A percentile compares a stretch with the other conserved stretches of the same genome.
Conservation (phyloP, 1,284 basidiomycete genomes). For the Termitomyces sp. region DNA sequence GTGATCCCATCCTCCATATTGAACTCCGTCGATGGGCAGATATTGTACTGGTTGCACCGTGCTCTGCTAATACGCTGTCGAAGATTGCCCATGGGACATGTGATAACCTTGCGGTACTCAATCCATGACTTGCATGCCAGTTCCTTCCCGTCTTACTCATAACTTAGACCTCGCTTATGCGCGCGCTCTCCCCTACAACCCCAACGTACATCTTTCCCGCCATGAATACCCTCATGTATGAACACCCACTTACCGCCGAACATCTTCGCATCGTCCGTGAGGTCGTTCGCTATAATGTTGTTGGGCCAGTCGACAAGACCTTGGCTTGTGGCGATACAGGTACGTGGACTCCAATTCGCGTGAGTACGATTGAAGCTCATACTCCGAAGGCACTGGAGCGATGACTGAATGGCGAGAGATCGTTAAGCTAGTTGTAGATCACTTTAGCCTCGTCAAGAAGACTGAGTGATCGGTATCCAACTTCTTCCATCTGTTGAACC, state of each 20-base stretch:
- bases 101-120: constrained; percentile 81
- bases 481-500: neutral
- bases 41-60: constrained; percentile 89
- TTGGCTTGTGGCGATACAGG: constrained; percentile 94
- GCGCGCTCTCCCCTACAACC: constrained; percentile 78
- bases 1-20: constrained; percentile 94
- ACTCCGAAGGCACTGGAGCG: constrained; percentile 67
- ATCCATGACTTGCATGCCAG: neutral
- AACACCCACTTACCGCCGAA: constrained; percentile 86
- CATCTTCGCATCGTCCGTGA: constrained; percentile 73
- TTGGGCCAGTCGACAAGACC: constrained; percentile 82
- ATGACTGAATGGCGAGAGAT: constrained; percentile 93
- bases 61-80: constrained; percentile 91
- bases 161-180: constrained; percentile 79
- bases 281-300: constrained; percentile 73
- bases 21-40: constrained; percentile 97
- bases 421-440: constrained; percentile 61
- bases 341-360: constrained; percentile 25
- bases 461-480: neutral
- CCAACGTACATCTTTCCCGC: constrained; percentile 91
- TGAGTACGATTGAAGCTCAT: neutral
- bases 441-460: constrained; percentile 35
- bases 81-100: constrained; percentile 88
- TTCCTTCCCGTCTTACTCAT: neutral
- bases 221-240: constrained; percentile 98